These are phyloP conservation scores for Proliferodiscus dingleyae DNA, from an alignment of 2,329 filamentous ascomycete genomes.

Conservation along the genomic window DNA sequence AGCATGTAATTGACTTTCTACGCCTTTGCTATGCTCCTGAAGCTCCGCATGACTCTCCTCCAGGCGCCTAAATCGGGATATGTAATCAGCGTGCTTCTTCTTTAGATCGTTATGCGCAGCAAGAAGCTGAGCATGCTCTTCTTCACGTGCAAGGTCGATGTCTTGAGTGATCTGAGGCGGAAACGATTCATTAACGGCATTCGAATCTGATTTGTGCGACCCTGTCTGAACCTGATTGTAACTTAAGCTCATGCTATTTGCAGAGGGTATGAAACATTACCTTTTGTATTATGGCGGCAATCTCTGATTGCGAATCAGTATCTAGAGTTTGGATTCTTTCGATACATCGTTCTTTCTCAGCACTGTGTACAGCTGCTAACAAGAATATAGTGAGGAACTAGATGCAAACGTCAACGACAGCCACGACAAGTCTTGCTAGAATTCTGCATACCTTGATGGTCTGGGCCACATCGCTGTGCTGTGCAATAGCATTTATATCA, in stretches of 20 bases:
- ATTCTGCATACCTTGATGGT: constrained; percentile 46
- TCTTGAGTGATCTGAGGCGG: constrained; percentile 12
- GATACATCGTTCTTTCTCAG: constrained; percentile 51
- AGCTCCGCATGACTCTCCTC: constrained; percentile 59
- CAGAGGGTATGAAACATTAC: constrained; percentile 15
- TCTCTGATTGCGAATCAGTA: constrained; percentile 38
- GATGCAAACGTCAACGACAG: constrained; percentile 22
- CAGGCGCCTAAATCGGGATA: constrained; percentile 54
- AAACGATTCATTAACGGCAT: neutral
- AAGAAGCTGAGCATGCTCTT: constrained; percentile 39
- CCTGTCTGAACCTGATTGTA: neutral
- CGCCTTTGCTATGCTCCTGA: constrained; percentile 46
- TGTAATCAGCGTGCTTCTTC: constrained; percentile 54
- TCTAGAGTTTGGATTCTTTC: constrained; percentile 40
- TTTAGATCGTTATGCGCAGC: constrained; percentile 49
- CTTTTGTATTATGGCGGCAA: constrained; percentile 27
- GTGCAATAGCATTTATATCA: constrained; percentile 53
- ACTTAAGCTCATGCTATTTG: neutral
- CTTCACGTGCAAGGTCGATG: constrained; percentile 38
- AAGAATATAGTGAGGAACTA: constrained; percentile 60
- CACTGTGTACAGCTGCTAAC: constrained; percentile 56
- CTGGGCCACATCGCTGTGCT: constrained; percentile 50
- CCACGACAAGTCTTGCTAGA: neutral
- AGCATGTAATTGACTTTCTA: constrained; percentile 44
- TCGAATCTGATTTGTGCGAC: neutral